These are phyloP conservation scores for Magnaporthales sp. DNA, from an alignment of 2,329 filamentous ascomycete species.

Conservation along the genomic window DNA sequence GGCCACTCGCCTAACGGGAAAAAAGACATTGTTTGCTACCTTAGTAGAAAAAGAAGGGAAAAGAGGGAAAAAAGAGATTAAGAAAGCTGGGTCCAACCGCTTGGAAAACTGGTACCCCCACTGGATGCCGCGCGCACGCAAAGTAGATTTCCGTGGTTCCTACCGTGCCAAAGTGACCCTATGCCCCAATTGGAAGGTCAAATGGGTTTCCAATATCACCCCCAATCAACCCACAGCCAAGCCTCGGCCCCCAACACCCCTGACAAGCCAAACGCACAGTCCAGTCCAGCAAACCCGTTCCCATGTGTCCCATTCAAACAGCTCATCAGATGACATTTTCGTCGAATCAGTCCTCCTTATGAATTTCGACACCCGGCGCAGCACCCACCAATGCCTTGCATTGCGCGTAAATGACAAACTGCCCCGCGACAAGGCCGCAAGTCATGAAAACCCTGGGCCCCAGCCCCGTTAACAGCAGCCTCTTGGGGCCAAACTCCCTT, in stretches of 20 bases:
- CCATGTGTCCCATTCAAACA: background rate
- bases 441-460: conserved; percentile 45
- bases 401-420: conserved; percentile 48
- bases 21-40: background rate
- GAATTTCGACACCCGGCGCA: conserved; percentile 42
- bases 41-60: background rate
- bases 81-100: background rate
- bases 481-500: conserved; percentile 38
- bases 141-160: background rate
- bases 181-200: background rate
- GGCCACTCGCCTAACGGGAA: background rate
- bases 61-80: background rate
- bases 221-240: background rate
- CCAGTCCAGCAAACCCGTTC: background rate
- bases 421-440: conserved; percentile 40
- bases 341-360: conserved; percentile 30
- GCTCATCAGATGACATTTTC: background rate
- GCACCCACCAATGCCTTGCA: conserved; percentile 44
- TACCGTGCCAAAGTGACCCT: background rate
- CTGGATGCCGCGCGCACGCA: too few species aligned
- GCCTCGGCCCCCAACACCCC: background rate
- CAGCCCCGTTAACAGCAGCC: conserved; percentile 36
- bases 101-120: background rate
- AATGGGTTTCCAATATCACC: background rate
- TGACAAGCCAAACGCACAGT: background rate